Conservation (phyloP, 106 monocot species). For the Allium cepa region DNA sequence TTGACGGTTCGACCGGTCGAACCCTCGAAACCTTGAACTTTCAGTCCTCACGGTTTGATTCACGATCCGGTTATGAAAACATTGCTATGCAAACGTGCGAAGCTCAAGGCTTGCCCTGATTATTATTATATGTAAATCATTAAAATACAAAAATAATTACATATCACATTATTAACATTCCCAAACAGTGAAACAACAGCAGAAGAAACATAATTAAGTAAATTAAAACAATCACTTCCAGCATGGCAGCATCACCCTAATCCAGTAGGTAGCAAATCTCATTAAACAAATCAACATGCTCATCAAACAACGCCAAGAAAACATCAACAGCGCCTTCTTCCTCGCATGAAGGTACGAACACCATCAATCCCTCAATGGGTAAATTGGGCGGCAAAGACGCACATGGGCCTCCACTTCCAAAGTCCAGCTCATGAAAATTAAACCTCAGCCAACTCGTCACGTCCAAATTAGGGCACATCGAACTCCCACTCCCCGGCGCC, state of each 20-base stretch:
- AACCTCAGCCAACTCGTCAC: conserved; percentile 70
- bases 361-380: conserved; percentile 39
- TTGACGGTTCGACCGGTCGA: too few species aligned
- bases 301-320: conserved; percentile 15
- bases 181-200: too few species aligned
- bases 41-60: too few species aligned
- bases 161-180: too few species aligned
- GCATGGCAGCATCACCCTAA: not conserved
- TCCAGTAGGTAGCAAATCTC: not conserved
- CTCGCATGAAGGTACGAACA: conserved; percentile 37
- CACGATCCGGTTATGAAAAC: too few species aligned
- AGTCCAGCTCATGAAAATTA: conserved; percentile 49
- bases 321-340: conserved; percentile 16
- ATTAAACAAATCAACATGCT: conserved; percentile 11
- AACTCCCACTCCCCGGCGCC: conserved; percentile 5
- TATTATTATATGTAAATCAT: too few species aligned
- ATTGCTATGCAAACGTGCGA: too few species aligned
- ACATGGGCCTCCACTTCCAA: conserved; percentile 36
- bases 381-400: conserved; percentile 23
- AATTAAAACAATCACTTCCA: too few species aligned
- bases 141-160: too few species aligned
- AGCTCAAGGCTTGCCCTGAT: too few species aligned
- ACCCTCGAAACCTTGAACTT: too few species aligned
- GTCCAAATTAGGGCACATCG: conserved; percentile 47
- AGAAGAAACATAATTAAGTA: too few species aligned